These are phyloP conservation scores for Hygrocybe coccinea DNA, from an alignment of 768 basidiomycete species.

Conservation along the genomic window DNA sequence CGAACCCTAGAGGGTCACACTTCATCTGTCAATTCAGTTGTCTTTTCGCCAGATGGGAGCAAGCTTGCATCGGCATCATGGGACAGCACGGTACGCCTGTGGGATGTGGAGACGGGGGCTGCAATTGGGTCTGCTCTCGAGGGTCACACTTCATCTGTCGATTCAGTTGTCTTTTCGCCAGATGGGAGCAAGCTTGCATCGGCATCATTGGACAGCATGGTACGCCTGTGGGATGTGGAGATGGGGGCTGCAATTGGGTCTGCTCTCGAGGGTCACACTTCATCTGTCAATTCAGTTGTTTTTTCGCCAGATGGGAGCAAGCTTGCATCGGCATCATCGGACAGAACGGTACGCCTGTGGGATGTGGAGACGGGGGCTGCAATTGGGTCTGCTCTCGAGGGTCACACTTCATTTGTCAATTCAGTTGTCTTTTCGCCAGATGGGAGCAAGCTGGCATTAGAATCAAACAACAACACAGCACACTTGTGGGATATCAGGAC, in stretches of 20 bases:
- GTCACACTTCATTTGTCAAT: not conserved
- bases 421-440: constrained; percentile 1
- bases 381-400: not conserved
- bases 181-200: not conserved
- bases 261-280: not conserved
- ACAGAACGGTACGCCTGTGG: constrained; percentile 22
- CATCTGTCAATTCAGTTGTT: not conserved
- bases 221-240: constrained; percentile 5
- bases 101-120: not conserved
- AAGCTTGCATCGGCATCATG: not conserved
- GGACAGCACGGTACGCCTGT: not conserved
- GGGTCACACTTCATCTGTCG: not conserved
- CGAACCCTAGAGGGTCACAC: constrained; percentile 1
- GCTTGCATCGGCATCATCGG: constrained; percentile 2
- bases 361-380: constrained; percentile 9
- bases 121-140: not conserved
- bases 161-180: not conserved
- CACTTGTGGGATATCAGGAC: constrained; percentile 3
- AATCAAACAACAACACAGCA: not conserved
- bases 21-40: not conserved
- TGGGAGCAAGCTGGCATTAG: not conserved
- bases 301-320: constrained; percentile 14
- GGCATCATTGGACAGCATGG: not conserved
- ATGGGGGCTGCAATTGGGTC: not conserved
- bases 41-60: not conserved